Conservation (phyloP, 345 rosid genomes). For the Erodium maritimum region DNA sequence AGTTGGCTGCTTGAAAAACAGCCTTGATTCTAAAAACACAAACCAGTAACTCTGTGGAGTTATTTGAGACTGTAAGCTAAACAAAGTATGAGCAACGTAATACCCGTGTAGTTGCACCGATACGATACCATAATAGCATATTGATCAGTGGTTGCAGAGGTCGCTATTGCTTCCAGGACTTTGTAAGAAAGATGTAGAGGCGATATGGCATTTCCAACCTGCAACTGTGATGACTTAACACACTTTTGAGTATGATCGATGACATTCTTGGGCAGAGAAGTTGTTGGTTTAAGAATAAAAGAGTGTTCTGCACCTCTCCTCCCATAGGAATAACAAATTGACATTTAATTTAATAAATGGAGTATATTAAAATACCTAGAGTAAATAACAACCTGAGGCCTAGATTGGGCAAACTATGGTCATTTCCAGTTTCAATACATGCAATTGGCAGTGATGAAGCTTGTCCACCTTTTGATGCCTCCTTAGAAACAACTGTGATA, state of each 20-base stretch:
- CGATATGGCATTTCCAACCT: slow-evolving; percentile 12
- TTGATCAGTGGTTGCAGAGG: slow-evolving; percentile 34
- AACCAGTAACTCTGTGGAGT: slow-evolving; percentile 4
- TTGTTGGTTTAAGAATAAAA: slow-evolving; percentile 73
- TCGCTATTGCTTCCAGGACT: slow-evolving; percentile 35
- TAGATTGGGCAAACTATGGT: slow-evolving; percentile 70
- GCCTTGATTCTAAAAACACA: slow-evolving; percentile 51
- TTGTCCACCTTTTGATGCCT: slow-evolving; percentile 58
- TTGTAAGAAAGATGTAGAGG: slow-evolving; percentile 34
- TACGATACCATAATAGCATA: slow-evolving; percentile 88
- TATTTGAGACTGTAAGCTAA: background rate
- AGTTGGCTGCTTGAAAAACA: slow-evolving; percentile 81
- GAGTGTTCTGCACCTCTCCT: slow-evolving; percentile 99
- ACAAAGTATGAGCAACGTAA: background rate
- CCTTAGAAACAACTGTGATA: slow-evolving; percentile 76
- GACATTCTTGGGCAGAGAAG: slow-evolving; percentile 43
- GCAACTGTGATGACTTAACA: slow-evolving; percentile 17
- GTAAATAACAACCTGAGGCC: slow-evolving; percentile 60
- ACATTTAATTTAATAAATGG: background rate
- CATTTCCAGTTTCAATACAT: slow-evolving; percentile 86
- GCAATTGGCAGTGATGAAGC: slow-evolving; percentile 79
- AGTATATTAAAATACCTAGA: slow-evolving; percentile 16
- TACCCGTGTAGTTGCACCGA: slow-evolving; percentile 86
- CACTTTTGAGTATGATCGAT: slow-evolving; percentile 38
- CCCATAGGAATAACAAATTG: slow-evolving; percentile 16